Evolutionary conservation across 768 basidiomycete genomes (phyloP).

Genomic region (Hypsizygus marmoreus): DNA sequence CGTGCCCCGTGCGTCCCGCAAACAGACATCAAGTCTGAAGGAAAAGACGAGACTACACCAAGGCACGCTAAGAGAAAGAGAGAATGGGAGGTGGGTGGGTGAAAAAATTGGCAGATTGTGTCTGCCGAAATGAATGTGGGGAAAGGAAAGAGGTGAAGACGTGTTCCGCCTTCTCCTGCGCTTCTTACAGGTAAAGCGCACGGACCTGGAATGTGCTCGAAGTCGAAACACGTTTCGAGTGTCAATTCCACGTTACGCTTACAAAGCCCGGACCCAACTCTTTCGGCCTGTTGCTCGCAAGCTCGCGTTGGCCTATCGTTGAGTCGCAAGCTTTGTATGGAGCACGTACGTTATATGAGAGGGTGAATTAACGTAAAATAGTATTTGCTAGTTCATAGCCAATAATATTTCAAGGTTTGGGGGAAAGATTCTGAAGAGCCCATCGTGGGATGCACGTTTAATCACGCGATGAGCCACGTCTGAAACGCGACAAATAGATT

Average conservation of each 20-base stretch:
- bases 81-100: too few relatives aligned
- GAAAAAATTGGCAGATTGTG: not conserved
- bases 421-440: not conserved
- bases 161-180: not conserved
- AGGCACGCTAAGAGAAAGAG: too few relatives aligned
- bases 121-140: not conserved
- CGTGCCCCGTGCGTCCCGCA: not conserved
- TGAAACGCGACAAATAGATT: too few relatives aligned
- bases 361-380: not conserved
- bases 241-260: not conserved
- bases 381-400: not conserved
- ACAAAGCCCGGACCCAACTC: constrained; percentile 12
- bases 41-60: not conserved
- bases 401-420: not conserved
- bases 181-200: not conserved
- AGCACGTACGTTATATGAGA: too few relatives aligned
- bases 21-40: not conserved
- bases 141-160: constrained; percentile 1
- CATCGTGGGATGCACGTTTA: not conserved
- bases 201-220: not conserved
- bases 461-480: not conserved
- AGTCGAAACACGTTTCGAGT: too few relatives aligned
- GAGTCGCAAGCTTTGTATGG: too few relatives aligned
- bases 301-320: too few relatives aligned
- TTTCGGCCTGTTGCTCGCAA: not conserved